Base-by-base conservation (phyloP, 139 green algal genomes). In the Picochlorum costavermella region DNA sequence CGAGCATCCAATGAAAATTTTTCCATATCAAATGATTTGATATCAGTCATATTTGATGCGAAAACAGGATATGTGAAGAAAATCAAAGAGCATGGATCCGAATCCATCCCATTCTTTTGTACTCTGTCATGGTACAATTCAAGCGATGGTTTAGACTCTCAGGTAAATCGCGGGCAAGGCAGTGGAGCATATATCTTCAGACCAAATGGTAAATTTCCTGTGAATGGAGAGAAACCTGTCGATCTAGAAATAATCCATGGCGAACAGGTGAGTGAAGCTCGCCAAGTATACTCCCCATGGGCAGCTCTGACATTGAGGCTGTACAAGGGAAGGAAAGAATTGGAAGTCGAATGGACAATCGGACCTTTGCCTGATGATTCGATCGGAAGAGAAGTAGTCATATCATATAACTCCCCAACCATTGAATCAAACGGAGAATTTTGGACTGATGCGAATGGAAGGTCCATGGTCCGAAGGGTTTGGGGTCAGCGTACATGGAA, bases 331-430 rank as follows among this genome's bases (percentile, higher is more conserved):
- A 61, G 53, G 12, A 11, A n/a, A 2, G 48, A 70, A 16, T 53
- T 83, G 26, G 83, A 89, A 64, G 43, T 90, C 30, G 81, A 90
- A 63, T 92, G 86, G 86, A 90, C 79, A 0, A 77, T 83, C 30
- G 84, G 86, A 4, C 84, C 84, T 26, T 75, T 92, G 33, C 51
- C 76, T 29, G 30, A 74, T 16, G 83, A 89, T 28, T 77, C 62
- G 4, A 37, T 79, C 9, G 82, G 84, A 31, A 71, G 74, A 58
- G 84, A 88, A 68, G 65, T 89, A 3, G 69, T 75, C 11, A 12
- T 66, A 51, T 31, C 51, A 43, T 81, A 81, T 40, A 17, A 28
- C 10, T 67, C 55, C 23, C 33, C 46, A 2, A 46, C 49, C 40
- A 12, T 83, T 33, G 31, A 66, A 30, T 67, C 29, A 40, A 50